These are phyloP conservation scores for Epichloe baconii DNA, from an alignment of 2,329 filamentous ascomycete genomes.

Conservation along the genomic window DNA sequence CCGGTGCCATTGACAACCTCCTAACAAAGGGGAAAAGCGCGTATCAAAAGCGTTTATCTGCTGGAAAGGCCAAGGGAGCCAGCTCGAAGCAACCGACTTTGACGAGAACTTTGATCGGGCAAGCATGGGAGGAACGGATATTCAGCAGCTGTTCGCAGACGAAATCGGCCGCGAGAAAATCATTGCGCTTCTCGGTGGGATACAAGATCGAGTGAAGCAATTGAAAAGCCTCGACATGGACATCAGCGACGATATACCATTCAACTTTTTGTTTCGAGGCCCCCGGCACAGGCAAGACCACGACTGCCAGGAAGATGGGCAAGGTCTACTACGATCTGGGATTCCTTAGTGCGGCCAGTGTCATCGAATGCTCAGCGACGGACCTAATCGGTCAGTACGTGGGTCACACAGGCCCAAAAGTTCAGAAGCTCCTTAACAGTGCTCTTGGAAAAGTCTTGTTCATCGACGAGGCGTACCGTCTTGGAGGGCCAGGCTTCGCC, in stretches of 20 bases:
- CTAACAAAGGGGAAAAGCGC: constrained; percentile 40
- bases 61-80: constrained; percentile 30
- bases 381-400: constrained; percentile 57
- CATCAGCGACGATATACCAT: constrained; percentile 35
- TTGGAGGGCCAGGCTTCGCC: constrained; percentile 42
- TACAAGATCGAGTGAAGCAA: constrained; percentile 29
- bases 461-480: constrained; percentile 59
- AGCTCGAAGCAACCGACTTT: constrained; percentile 63
- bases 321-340: constrained; percentile 66
- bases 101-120: constrained; percentile 48
- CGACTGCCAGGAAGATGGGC: constrained; percentile 60
- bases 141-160: constrained; percentile 41
- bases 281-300: constrained; percentile 59
- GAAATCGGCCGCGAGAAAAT: constrained; percentile 45
- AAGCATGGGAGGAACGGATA: constrained; percentile 26
- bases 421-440: constrained; percentile 41
- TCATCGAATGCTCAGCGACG: constrained; percentile 53
- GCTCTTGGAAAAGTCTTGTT: constrained; percentile 55
- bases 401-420: constrained; percentile 58
- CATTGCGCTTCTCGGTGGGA: constrained; percentile 34
- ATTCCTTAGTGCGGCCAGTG: constrained; percentile 44
- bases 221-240: constrained; percentile 12
- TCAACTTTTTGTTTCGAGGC: constrained; percentile 58
- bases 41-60: constrained; percentile 17
- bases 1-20: constrained; percentile 57